Conservation (phyloP, 2,329 filamentous ascomycete genomes). For the Cladosporium austrohemisphaericum region DNA sequence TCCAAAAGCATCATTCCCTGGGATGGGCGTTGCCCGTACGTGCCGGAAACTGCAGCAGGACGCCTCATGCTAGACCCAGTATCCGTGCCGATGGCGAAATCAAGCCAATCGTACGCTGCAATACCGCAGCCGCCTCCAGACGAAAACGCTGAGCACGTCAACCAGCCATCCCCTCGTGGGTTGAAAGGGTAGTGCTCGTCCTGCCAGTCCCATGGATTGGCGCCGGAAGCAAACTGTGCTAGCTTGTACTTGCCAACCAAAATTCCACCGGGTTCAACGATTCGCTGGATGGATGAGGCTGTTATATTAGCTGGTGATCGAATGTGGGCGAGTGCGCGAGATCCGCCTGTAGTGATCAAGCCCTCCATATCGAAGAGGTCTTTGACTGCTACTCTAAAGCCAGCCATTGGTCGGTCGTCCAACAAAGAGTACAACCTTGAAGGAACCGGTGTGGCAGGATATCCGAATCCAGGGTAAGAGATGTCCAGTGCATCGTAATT, state of each 20-base stretch:
- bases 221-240: slow-evolving; percentile 32
- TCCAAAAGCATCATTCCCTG: slow-evolving; percentile 19
- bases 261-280: slow-evolving; percentile 34
- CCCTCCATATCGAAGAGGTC: slow-evolving; percentile 37
- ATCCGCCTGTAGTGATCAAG: slow-evolving; percentile 32
- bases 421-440: slow-evolving; percentile 38
- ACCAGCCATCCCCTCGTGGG: slow-evolving; percentile 36
- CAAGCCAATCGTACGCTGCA: slow-evolving; percentile 40
- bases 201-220: slow-evolving; percentile 17
- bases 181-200: slow-evolving; percentile 35
- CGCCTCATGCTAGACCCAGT: slow-evolving; percentile 19
- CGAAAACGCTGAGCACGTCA: slow-evolving; percentile 31
- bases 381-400: slow-evolving; percentile 35
- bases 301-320: slow-evolving; percentile 26
- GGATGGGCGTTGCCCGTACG: slow-evolving; percentile 18
- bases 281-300: slow-evolving; percentile 32
- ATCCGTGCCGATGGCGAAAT: slow-evolving; percentile 38
- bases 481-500: slow-evolving; percentile 26
- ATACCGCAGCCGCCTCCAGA: slow-evolving; percentile 32
- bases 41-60: slow-evolving; percentile 11
- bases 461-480: slow-evolving; percentile 28
- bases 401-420: slow-evolving; percentile 34
- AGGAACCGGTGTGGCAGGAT: slow-evolving; percentile 35
- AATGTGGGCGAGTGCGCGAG: slow-evolving; percentile 30
- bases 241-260: slow-evolving; percentile 36